Percentiles rank a stretch among this genome's conserved stretches.
Evolutionary conservation across 441 rosid genomes (phyloP).

Genomic region (Aleurites moluccanus): DNA sequence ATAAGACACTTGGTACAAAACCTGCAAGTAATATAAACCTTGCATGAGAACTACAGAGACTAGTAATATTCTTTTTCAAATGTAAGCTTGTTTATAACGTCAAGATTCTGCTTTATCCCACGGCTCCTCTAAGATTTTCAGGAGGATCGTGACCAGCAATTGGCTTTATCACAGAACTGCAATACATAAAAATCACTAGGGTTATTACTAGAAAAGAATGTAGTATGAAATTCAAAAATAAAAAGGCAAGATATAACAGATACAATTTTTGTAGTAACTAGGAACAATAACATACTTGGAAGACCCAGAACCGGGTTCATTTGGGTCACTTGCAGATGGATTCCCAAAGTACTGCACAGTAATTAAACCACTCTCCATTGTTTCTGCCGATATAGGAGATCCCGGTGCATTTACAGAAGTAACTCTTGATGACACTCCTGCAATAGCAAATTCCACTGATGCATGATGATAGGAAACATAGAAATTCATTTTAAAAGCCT

Average conservation of each 20-base stretch:
- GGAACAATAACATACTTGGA: constrained; percentile 43
- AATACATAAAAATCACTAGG: background rate
- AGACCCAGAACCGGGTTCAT: constrained; percentile 36
- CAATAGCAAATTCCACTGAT: constrained; percentile 8
- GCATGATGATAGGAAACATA: background rate
- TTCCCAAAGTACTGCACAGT: constrained; percentile 53
- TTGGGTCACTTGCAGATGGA: constrained; percentile 43
- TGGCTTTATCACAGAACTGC: constrained; percentile 46
- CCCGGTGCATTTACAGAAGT: constrained; percentile 35
- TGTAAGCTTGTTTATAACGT: no score
- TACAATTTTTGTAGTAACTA: background rate
- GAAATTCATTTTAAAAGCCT: background rate
- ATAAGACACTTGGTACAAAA: constrained; percentile 23
- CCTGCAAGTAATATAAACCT: constrained; percentile 12
- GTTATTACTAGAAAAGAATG: background rate
- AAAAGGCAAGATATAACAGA: constrained; percentile 1
- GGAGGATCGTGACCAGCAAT: constrained; percentile 48
- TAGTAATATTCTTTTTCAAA: constrained; percentile 6
- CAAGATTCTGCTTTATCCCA: constrained; percentile 26
- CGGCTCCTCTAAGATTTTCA: constrained; percentile 30
- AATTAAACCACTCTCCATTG: constrained; percentile 40
- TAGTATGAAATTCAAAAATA: background rate
- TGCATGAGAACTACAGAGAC: constrained; percentile 15
- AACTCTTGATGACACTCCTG: constrained; percentile 63
- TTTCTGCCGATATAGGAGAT: constrained; percentile 46